A percentile compares a stretch with the other conserved stretches of the same genome.
These are phyloP conservation scores for Suhomyces prunicola DNA, from an alignment of 805 yeast genomes.

Conservation along the genomic window DNA sequence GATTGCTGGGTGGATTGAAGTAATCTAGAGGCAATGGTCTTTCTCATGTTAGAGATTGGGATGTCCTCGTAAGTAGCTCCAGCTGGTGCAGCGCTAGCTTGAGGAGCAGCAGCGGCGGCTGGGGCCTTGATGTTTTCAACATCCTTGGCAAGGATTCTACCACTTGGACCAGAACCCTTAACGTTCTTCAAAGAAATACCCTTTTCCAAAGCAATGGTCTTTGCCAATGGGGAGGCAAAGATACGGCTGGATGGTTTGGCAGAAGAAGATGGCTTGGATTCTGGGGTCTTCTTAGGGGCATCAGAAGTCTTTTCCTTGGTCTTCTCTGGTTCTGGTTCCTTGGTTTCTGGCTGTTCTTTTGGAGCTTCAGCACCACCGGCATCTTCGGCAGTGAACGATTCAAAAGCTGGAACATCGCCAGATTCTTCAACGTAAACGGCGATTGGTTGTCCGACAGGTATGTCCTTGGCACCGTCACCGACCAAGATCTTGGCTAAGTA, in stretches of 20 bases:
- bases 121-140: constrained; percentile 66
- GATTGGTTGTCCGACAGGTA: constrained; percentile 93
- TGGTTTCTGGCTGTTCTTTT: constrained; percentile 25
- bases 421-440: constrained; percentile 93
- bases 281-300: constrained; percentile 16
- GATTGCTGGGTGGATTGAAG: constrained; percentile 78
- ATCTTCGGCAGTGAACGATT: constrained; percentile 77
- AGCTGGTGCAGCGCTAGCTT: constrained; percentile 49
- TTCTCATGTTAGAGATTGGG: constrained; percentile 90
- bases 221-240: constrained; percentile 93
- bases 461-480: constrained; percentile 81
- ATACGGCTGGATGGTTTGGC: constrained; percentile 58
- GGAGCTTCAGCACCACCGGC: constrained; percentile 51
- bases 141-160: constrained; percentile 90
- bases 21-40: constrained; percentile 86
- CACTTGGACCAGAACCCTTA: constrained; percentile 92
- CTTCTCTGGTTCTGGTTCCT: constrained; percentile 21
- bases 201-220: constrained; percentile 85
- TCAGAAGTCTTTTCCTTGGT: constrained; percentile 27
- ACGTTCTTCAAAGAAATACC: constrained; percentile 84
- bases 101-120: constrained; percentile 38
- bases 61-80: constrained; percentile 69
- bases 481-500: constrained; percentile 82
- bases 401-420: constrained; percentile 83
- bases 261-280: constrained; percentile 9